Evolutionary conservation across 306 rosid genomes (phyloP).

Genomic region (Vigna mungo): DNA sequence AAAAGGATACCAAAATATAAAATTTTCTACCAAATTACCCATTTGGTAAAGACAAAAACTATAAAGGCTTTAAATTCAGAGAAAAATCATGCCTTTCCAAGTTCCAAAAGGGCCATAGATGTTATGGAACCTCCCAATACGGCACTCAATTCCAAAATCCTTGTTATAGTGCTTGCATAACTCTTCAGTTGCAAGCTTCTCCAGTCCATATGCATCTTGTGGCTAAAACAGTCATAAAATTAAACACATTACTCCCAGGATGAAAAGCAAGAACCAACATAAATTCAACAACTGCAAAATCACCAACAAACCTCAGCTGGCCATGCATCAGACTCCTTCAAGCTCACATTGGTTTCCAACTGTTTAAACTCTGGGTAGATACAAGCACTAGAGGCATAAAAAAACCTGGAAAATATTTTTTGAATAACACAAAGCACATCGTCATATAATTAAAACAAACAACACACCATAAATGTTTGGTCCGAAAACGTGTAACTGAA

Average conservation of each 20-base stretch:
- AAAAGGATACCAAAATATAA: constrained; percentile 15
- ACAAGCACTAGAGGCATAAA: constrained; percentile 99
- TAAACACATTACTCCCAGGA: constrained; percentile 36
- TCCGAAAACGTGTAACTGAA: constrained; percentile 21
- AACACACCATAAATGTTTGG: neutral
- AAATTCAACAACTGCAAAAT: constrained; percentile 30
- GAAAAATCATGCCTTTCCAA: constrained; percentile 80
- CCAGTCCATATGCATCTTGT: constrained; percentile 99
- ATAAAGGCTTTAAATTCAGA: constrained; percentile 26
- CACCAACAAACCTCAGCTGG: constrained; percentile 87
- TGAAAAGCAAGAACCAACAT: constrained; percentile 29
- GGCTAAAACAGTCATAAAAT: constrained; percentile 62
- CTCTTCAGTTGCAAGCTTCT: constrained; percentile 99
- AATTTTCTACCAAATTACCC: neutral
- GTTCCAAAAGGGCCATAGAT: constrained; percentile 98
- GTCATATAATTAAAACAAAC: constrained; percentile 23
- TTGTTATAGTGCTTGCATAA: constrained; percentile 95
- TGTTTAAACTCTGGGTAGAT: constrained; percentile 98
- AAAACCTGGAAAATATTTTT: constrained; percentile 60
- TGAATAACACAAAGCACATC: constrained; percentile 2
- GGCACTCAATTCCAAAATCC: constrained; percentile 96
- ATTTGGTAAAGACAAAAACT: constrained; percentile 28
- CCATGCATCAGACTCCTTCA: constrained; percentile 99
- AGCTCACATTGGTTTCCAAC: constrained; percentile 94
- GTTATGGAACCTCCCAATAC: constrained; percentile 97